A percentile compares a stretch with the other conserved stretches of the same genome.
Conservation (phyloP, 2,329 filamentous ascomycete species). For the Thermomyces lanuginosus region DNA sequence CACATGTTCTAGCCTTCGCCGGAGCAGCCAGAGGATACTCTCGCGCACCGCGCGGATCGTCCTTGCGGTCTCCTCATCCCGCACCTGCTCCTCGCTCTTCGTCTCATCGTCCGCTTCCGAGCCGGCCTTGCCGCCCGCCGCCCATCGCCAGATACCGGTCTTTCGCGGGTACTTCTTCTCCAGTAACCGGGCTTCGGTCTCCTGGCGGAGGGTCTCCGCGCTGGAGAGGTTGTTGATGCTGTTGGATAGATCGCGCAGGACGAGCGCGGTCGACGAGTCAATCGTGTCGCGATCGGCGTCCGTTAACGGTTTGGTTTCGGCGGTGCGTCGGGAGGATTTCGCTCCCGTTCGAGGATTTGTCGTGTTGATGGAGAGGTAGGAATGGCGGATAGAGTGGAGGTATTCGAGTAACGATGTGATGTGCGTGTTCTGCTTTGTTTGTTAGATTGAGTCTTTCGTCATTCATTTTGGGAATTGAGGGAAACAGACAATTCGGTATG, state of each 20-base stretch:
- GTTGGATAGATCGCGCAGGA: conserved; percentile 70
- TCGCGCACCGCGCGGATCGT: conserved; percentile 58
- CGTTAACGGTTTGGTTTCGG: conserved; percentile 44
- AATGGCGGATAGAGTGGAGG: conserved; percentile 66
- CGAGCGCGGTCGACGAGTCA: conserved; percentile 69
- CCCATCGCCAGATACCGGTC: no score
- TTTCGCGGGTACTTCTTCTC: conserved; percentile 51
- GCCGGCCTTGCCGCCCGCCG: conserved; percentile 50
- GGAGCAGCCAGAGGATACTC: conserved; percentile 67
- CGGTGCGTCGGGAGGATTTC: conserved; percentile 7
- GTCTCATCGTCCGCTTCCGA: conserved; percentile 33
- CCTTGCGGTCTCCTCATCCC: conserved; percentile 54
- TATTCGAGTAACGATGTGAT: conserved; percentile 66
- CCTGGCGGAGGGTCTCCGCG: conserved; percentile 64
- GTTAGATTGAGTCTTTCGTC: conserved; percentile 2
- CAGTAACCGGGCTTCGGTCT: conserved; percentile 55
- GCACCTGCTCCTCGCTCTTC: conserved; percentile 50
- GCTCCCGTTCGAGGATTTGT: not conserved
- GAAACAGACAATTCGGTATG: conserved; percentile 61
- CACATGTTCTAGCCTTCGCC: conserved; percentile 57
- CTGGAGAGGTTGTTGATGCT: conserved; percentile 66
- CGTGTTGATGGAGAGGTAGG: conserved; percentile 61
- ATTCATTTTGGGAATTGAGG: conserved; percentile 1
- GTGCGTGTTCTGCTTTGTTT: conserved; percentile 52
- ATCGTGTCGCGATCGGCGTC: conserved; percentile 73